Conservation (phyloP, 768 basidiomycete species). For the Macrolepiota albuminosa region DNA sequence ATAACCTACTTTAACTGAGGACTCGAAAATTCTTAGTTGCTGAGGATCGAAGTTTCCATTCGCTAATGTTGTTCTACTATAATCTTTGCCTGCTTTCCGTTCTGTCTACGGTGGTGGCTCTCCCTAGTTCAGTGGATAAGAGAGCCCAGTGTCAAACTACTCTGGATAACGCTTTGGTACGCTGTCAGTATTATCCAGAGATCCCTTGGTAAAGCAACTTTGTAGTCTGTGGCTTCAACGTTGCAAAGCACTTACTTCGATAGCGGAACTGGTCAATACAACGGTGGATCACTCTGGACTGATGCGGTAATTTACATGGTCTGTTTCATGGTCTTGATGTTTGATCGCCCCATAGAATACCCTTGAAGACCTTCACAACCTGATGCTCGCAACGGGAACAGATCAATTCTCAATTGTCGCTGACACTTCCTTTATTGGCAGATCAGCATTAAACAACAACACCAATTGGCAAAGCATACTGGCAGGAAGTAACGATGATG, state of each 20-base stretch:
- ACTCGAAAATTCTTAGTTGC: not conserved
- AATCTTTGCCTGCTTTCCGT: not conserved
- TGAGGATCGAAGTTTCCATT: not conserved
- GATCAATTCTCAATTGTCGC: constrained; percentile 37
- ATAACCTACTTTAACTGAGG: not conserved
- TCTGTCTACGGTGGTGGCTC: constrained; percentile 1
- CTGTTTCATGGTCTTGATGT: not conserved
- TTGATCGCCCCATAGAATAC: constrained; percentile 35
- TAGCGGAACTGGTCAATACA: constrained; percentile 34
- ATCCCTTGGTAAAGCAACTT: not conserved
- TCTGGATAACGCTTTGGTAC: constrained; percentile 13
- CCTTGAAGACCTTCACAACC: constrained; percentile 51
- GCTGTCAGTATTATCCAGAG: not conserved
- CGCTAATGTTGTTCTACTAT: not conserved
- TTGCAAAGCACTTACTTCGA: constrained; percentile 40
- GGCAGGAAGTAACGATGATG: constrained; percentile 48
- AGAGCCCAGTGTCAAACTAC: constrained; percentile 17
- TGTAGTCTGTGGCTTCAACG: constrained; percentile 27
- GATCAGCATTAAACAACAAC: constrained; percentile 30
- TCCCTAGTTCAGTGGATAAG: constrained; percentile 9
- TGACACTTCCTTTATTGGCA: constrained; percentile 41
- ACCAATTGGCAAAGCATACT: constrained; percentile 42
- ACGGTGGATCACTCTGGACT: constrained; percentile 50
- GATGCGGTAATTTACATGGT: constrained; percentile 37
- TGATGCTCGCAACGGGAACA: constrained; percentile 47